Evolutionary conservation across 2,329 filamentous ascomycete genomes (phyloP).

Genomic region (Xylariaceae sp.): DNA sequence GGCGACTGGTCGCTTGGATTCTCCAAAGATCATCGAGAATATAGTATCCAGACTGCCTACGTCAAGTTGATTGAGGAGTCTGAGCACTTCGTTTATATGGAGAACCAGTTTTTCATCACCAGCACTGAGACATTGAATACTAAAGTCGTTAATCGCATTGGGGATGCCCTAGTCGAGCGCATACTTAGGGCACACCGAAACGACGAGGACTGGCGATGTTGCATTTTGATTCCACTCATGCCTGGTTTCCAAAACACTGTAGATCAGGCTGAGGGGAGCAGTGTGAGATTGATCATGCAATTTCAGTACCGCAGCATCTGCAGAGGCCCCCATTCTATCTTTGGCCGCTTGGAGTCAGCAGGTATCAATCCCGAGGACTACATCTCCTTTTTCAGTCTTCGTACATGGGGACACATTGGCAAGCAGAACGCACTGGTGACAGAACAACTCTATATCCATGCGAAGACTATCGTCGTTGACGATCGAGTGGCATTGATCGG

Average conservation of each 20-base stretch:
- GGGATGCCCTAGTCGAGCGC: slow-evolving; percentile 87
- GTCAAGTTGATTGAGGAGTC: slow-evolving; percentile 91
- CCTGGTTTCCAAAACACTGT: slow-evolving; percentile 98
- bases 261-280: slow-evolving; percentile 87
- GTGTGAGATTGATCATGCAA: slow-evolving; percentile 91
- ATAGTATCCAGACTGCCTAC: slow-evolving; percentile 94
- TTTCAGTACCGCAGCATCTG: slow-evolving; percentile 96
- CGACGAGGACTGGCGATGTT: slow-evolving; percentile 82
- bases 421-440: slow-evolving; percentile 78
- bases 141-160: slow-evolving; percentile 87
- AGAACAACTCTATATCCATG: slow-evolving; percentile 96
- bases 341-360: slow-evolving; percentile 70
- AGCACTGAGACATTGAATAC: slow-evolving; percentile 83
- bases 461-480: slow-evolving; percentile 94
- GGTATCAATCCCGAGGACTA: slow-evolving; percentile 93
- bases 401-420: slow-evolving; percentile 88
- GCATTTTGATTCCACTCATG: slow-evolving; percentile 89
- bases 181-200: slow-evolving; percentile 80
- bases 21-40: slow-evolving; percentile 64
- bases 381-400: slow-evolving; percentile 88
- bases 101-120: slow-evolving; percentile 98
- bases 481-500: slow-evolving; percentile 91
- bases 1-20: slow-evolving; percentile 89
- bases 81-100: slow-evolving; percentile 96
- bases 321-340: slow-evolving; percentile 85